These are phyloP conservation scores for Penicillium sp. DNA, from an alignment of 2,329 filamentous ascomycete genomes.

Conservation along the genomic window DNA sequence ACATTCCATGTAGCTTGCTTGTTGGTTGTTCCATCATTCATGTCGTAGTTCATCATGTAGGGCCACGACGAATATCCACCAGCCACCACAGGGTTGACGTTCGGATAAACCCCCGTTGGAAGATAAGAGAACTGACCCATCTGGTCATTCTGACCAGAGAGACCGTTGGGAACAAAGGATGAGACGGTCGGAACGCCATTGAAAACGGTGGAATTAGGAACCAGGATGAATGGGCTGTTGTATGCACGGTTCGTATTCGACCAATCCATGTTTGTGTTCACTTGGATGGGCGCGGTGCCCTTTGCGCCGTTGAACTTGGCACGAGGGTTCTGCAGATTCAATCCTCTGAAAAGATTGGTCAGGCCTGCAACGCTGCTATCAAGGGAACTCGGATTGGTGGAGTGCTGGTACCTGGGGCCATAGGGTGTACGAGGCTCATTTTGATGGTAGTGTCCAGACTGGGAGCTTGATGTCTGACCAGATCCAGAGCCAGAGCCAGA, in stretches of 20 bases:
- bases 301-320: constrained; percentile 31
- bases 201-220: constrained; percentile 36
- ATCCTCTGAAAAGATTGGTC: constrained; percentile 25
- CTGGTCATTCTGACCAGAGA: constrained; percentile 33
- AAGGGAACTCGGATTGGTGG: constrained; percentile 12
- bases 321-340: constrained; percentile 32
- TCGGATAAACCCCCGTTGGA: constrained; percentile 37
- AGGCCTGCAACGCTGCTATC: constrained; percentile 22
- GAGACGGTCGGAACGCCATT: constrained; percentile 30
- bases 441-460: constrained; percentile 23
- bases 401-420: constrained; percentile 22
- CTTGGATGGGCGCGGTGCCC: constrained; percentile 22
- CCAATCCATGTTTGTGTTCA: constrained; percentile 30
- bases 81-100: constrained; percentile 35
- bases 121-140: constrained; percentile 38
- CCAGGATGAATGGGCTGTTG: constrained; percentile 30
- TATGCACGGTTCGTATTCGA: constrained; percentile 29
- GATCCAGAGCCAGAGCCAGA: constrained; percentile 24
- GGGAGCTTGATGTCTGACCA: constrained; percentile 21
- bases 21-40: constrained; percentile 36
- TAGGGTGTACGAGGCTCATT: constrained; percentile 29
- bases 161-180: constrained; percentile 29
- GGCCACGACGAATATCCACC: constrained; percentile 36
- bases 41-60: constrained; percentile 36
- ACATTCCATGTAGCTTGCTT: constrained; percentile 43